A percentile compares a stretch with the other conserved stretches of the same genome.
Evolutionary conservation across 768 basidiomycete species (phyloP).

Genomic region (Ramaria sp.): DNA sequence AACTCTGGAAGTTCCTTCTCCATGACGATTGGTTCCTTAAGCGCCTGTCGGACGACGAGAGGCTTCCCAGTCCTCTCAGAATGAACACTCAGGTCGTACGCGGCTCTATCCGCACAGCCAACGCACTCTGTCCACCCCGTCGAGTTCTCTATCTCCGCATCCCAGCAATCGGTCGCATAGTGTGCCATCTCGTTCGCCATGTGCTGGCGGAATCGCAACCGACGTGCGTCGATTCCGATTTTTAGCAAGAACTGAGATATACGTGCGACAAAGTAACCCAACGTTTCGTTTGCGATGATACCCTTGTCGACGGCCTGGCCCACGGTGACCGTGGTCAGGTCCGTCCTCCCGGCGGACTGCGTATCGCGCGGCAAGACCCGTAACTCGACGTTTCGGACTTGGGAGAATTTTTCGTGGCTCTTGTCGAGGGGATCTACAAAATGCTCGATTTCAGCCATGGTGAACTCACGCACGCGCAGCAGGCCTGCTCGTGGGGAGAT

Average conservation of each 20-base stretch:
- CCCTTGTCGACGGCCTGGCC: constrained; percentile 84
- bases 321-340: constrained; percentile 54
- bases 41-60: constrained; percentile 74
- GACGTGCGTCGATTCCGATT: constrained; percentile 77
- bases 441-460: constrained; percentile 99
- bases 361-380: constrained; percentile 71
- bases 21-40: constrained; percentile 76
- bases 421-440: constrained; percentile 95
- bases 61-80: constrained; percentile 72
- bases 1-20: constrained; percentile 72
- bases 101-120: constrained; percentile 95
- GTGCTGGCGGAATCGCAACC: constrained; percentile 92
- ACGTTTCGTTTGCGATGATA: constrained; percentile 91
- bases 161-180: constrained; percentile 99
- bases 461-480: constrained; percentile 96
- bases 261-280: constrained; percentile 93
- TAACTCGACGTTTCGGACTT: constrained; percentile 66
- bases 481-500: constrained; percentile 95
- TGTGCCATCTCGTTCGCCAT: constrained; percentile 99
- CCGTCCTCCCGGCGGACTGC: constrained; percentile 66
- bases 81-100: constrained; percentile 92
- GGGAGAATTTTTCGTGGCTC: constrained; percentile 70
- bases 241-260: constrained; percentile 82
- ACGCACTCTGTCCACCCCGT: constrained; percentile 98
- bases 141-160: constrained; percentile 92